Evolutionary conservation across 768 basidiomycete species (phyloP).

Genomic region (Xerocomellus amylosporus): DNA sequence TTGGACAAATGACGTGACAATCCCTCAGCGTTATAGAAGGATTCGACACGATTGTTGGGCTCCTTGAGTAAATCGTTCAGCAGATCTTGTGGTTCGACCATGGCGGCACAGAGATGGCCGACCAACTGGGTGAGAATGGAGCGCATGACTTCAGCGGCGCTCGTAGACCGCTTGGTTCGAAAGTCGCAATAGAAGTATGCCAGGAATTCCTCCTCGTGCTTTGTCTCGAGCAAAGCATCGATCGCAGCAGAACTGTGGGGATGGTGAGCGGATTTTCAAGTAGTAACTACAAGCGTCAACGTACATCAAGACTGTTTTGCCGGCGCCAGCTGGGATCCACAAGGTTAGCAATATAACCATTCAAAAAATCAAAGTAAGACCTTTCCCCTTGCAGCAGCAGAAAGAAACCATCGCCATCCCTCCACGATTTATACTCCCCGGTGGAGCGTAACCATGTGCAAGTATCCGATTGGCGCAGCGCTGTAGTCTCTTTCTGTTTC

Average conservation of each 20-base stretch:
- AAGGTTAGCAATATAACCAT: neutral
- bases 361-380: neutral
- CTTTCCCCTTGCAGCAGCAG: slow-evolving; percentile 19
- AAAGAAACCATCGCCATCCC: neutral
- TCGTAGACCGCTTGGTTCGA: neutral
- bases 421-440: slow-evolving; percentile 1
- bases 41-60: neutral
- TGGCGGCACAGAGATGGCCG: neutral
- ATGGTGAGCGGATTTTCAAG: neutral
- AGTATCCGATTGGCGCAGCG: slow-evolving; percentile 2
- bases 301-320: neutral
- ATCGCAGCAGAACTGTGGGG: neutral
- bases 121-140: slow-evolving; percentile 14
- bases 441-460: slow-evolving; percentile 8
- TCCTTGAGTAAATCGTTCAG: slow-evolving; percentile 2
- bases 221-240: neutral
- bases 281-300: neutral
- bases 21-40: neutral
- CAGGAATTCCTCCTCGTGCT: neutral
- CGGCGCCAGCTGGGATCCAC: neutral
- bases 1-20: neutral
- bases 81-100: neutral
- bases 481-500: neutral
- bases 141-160: slow-evolving; percentile 8
- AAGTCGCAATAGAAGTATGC: slow-evolving; percentile 22